A percentile compares a stretch with the other conserved stretches of the same genome.
phyloP scores from a whole-genome alignment of 1,284 basidiomycete species.

The Naganishia liquefaciens region DNA sequence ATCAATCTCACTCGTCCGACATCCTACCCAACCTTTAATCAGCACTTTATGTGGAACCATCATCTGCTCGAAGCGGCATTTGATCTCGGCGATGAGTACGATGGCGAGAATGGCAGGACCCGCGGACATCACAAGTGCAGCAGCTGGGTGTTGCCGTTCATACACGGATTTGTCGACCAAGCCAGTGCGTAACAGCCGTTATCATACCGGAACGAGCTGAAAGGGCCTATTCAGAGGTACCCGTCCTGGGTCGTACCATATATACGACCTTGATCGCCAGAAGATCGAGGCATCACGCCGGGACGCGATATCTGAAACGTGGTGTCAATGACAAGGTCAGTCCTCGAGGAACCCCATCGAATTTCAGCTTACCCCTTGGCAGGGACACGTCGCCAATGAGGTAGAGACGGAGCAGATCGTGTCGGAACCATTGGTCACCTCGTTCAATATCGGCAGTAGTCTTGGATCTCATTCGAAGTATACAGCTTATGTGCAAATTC shows the following conservation, averaged over 20 bases:
- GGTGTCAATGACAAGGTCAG: conserved; percentile 75
- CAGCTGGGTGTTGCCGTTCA: conserved; percentile 86
- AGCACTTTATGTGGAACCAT: conserved; percentile 95
- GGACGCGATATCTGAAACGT: conserved; percentile 90
- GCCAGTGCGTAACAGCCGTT: conserved; percentile 68
- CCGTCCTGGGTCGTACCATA: conserved; percentile 83
- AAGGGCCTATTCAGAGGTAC: conserved; percentile 65
- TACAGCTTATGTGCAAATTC: conserved; percentile 94
- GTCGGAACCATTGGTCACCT: conserved; percentile 86
- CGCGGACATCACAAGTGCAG: conserved; percentile 54
- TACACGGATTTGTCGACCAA: conserved; percentile 93
- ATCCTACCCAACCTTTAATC: conserved; percentile 63
- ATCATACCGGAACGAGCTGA: conserved; percentile 1
- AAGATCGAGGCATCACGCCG: conserved; percentile 91
- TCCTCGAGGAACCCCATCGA: neutral
- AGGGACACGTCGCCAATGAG: conserved; percentile 98
- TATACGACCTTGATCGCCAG: conserved; percentile 94
- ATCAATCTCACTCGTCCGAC: conserved; percentile 74
- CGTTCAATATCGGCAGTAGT: conserved; percentile 68
- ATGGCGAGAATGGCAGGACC: conserved; percentile 21
- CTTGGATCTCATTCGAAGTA: conserved; percentile 63
- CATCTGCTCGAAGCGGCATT: conserved; percentile 74
- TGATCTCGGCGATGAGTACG: conserved; percentile 39
- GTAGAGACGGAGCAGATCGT: conserved; percentile 99
- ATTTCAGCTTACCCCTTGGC: conserved; percentile 2